Evolutionary conservation across 345 rosid genomes (phyloP).

Genomic region (Physaria fendleri): DNA sequence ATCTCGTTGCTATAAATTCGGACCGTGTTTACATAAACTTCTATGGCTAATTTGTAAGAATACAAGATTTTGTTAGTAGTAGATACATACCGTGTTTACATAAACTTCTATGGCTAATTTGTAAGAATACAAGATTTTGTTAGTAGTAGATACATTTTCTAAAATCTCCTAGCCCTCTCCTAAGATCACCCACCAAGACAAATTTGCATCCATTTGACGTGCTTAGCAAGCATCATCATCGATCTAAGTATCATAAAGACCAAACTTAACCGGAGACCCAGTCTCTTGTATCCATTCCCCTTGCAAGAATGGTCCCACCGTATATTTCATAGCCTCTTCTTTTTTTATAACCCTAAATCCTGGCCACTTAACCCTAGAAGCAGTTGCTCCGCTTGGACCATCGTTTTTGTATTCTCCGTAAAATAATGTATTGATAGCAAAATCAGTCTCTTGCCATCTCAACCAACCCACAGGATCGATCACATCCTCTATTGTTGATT

Average conservation of each 20-base stretch:
- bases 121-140: too few relatives aligned
- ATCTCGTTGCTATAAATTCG: too few relatives aligned
- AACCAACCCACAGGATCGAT: slow-evolving; percentile 76
- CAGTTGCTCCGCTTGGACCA: slow-evolving; percentile 47
- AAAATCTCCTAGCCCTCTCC: too few relatives aligned
- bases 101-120: too few relatives aligned
- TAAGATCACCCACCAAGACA: too few relatives aligned
- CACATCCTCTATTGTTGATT: slow-evolving; percentile 52
- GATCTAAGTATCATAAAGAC: slow-evolving; percentile 28
- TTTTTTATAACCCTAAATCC: slow-evolving; percentile 46
- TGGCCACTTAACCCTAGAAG: slow-evolving; percentile 62
- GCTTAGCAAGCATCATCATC: slow-evolving; percentile 11
- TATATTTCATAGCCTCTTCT: slow-evolving; percentile 49
- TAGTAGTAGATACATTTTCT: too few relatives aligned
- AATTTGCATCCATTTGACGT: slow-evolving; percentile 1
- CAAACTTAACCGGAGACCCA: slow-evolving; percentile 38
- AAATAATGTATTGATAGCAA: slow-evolving; percentile 43
- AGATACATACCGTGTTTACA: too few relatives aligned
- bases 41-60: too few relatives aligned
- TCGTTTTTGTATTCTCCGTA: slow-evolving; percentile 67
- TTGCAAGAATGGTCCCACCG: slow-evolving; percentile 53
- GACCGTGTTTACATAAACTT: too few relatives aligned
- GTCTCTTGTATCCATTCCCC: slow-evolving; percentile 46
- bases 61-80: too few relatives aligned
- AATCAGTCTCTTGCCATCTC: slow-evolving; percentile 47